Percentiles rank a stretch among this genome's conserved stretches.
Evolutionary conservation across 2,329 filamentous ascomycete species (phyloP).

Genomic region (Fusarium sp.): DNA sequence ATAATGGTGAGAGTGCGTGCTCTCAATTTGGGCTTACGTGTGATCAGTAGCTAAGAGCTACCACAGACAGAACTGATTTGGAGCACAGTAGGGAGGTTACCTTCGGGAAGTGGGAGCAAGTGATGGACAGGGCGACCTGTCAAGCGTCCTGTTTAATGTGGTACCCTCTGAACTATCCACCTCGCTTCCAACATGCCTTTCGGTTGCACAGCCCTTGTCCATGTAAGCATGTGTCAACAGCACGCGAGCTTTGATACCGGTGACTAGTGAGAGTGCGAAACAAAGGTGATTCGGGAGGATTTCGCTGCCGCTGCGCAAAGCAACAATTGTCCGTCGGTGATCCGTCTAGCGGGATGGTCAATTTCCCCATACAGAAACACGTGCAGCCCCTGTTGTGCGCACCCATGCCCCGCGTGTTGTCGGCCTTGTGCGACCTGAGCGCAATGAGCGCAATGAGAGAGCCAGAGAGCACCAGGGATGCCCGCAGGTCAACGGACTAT

Average conservation of each 20-base stretch:
- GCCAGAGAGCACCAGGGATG: slow-evolving; percentile 3
- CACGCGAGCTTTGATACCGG: slow-evolving; percentile 15
- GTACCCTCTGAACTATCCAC: slow-evolving; percentile 19
- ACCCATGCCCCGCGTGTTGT: slow-evolving; percentile 33
- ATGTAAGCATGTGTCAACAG: slow-evolving; percentile 10
- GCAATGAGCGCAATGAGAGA: background rate
- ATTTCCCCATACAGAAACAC: slow-evolving; percentile 39
- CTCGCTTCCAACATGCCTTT: slow-evolving; percentile 25
- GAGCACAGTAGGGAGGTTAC: background rate
- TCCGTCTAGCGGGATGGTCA: slow-evolving; percentile 19
- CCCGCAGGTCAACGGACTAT: slow-evolving; percentile 7
- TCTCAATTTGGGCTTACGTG: slow-evolving; percentile 28
- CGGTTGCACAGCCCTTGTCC: slow-evolving; percentile 19
- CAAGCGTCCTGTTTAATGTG: slow-evolving; percentile 11
- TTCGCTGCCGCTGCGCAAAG: slow-evolving; percentile 4
- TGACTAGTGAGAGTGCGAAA: slow-evolving; percentile 13
- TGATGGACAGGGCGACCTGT: slow-evolving; percentile 22
- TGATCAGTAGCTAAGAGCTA: background rate
- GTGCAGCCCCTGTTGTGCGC: slow-evolving; percentile 34
- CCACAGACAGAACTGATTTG: background rate
- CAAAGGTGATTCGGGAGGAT: slow-evolving; percentile 29
- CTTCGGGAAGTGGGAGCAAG: slow-evolving; percentile 24
- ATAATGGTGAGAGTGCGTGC: background rate
- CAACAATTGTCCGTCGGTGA: slow-evolving; percentile 23
- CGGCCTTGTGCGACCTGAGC: slow-evolving; percentile 14